These are phyloP conservation scores for Balamuthia mandrillaris DNA, from an alignment of 208 protist species.

Conservation along the genomic window DNA sequence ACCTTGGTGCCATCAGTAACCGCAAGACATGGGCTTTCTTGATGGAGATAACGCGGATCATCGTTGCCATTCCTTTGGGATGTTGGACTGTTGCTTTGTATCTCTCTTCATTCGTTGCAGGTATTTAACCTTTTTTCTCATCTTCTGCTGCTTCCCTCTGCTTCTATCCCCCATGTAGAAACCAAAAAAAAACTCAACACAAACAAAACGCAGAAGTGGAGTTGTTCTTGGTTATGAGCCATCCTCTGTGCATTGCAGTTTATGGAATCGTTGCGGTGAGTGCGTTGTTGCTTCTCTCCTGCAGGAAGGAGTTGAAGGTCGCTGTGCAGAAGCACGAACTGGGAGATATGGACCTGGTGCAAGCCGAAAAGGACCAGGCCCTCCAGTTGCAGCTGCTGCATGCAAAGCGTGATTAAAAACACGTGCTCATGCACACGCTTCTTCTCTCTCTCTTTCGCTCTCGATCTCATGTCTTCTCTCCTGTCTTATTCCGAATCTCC, in stretches of 20 bases:
- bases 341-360: not conserved
- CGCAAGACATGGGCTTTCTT: not conserved
- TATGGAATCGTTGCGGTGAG: too few species aligned
- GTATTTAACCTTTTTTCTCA: not conserved
- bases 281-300: not conserved
- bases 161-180: not conserved
- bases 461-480: too few species aligned
- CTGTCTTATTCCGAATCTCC: too few species aligned
- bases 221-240: too few species aligned
- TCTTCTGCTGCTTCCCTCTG: not conserved
- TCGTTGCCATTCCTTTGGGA: not conserved
- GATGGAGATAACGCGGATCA: not conserved
- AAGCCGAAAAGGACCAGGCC: not conserved
- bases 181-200: not conserved
- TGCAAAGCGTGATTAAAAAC: too few species aligned
- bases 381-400: too few species aligned
- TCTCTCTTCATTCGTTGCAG: not conserved
- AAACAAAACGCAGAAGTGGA: not conserved
- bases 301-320: not conserved
- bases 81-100: too few species aligned
- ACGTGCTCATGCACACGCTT: too few species aligned
- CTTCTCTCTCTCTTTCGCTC: too few species aligned
- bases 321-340: not conserved
- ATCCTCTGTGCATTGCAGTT: too few species aligned
- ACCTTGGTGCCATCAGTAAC: not conserved